Percentiles rank a stretch among this genome's conserved stretches.
Conservation (phyloP, 2,329 filamentous ascomycete species). For the Gaeumannomyces sp. region DNA sequence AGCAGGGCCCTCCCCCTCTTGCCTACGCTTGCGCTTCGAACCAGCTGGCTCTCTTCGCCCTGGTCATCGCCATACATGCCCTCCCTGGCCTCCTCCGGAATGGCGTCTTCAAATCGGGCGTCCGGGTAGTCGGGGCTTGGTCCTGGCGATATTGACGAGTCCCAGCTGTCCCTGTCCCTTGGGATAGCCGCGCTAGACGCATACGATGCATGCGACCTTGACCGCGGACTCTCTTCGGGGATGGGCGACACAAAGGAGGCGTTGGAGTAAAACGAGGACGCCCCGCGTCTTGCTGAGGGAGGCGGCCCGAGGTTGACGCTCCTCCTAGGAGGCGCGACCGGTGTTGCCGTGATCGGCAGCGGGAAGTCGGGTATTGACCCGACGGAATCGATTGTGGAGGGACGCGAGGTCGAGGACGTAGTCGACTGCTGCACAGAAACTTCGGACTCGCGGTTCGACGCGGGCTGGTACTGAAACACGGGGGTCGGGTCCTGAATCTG, state of each 20-base stretch:
- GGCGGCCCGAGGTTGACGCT: conserved; percentile 54
- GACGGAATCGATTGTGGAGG: conserved; percentile 46
- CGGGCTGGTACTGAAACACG: conserved; percentile 41
- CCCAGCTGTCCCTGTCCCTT: conserved; percentile 47
- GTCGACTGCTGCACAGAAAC: conserved; percentile 38
- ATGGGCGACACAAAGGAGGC: conserved; percentile 68
- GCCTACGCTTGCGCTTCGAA: conserved; percentile 56
- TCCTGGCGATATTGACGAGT: conserved; percentile 36
- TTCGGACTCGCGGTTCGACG: conserved; percentile 30
- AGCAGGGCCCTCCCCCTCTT: conserved; percentile 53
- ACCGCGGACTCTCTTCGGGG: conserved; percentile 59
- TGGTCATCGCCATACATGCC: conserved; percentile 39
- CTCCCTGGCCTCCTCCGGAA: conserved; percentile 37
- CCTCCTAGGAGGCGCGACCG: conserved; percentile 31
- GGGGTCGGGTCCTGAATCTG: conserved; percentile 50
- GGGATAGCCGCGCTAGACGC: conserved; percentile 70
- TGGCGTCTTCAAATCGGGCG: conserved; percentile 44
- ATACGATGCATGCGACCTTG: conserved; percentile 56
- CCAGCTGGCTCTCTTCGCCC: conserved; percentile 49
- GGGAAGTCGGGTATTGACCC: conserved; percentile 57
- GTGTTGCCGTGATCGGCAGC: conserved; percentile 28
- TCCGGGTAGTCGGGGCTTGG: conserved; percentile 40
- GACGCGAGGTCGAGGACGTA: conserved; percentile 43
- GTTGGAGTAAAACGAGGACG: conserved; percentile 60
- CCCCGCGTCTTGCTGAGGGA: conserved; percentile 52